Base-by-base conservation (phyloP, 1,284 basidiomycete species). In the Melampsora americana region DNA sequence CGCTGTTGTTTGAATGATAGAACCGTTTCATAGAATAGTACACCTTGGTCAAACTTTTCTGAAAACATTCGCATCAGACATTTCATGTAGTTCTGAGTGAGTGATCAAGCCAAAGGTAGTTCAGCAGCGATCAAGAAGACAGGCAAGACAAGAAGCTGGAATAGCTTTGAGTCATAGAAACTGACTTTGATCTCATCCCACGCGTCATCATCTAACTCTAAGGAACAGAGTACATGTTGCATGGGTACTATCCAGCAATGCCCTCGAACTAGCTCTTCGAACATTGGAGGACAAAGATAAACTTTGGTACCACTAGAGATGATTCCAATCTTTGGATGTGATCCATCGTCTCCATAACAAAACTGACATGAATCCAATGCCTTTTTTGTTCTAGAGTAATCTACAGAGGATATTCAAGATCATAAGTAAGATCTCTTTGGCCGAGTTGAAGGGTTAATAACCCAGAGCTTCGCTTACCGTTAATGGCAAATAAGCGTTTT, bases 201-300 rank as follows among this genome's bases (percentile, higher is more conserved):
- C 50, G 95, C 91, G 81, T 99, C 95, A 79, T 98, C 95, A 80
- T 99, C 96, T 28, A 90, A 91, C 83, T 99, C 96, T 1, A 99
- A 86, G 85, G 90, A 90, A 73, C 89, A 90, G 56, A 99, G 83
- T 82, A 93, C 90, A 83, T 99, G 96, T 79, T 95, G 92, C 61
- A 97, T 91, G 0, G 96, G 96, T 1, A 97, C 93, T 79, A 99
- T 98, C 44, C 93, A 85, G 81, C 93, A 94, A 81, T 99, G 96
- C 0, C 93, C 93, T 0, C 88, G 86, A 0, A 93, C 88, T 7
- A 99, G 86, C 80, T 95, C 92, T 81, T 99, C 94, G 42, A 86
- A 88, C 32, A 89, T 84, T 0, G 95, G 94, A 80, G 94, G 91
- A 4, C 92, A 90, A 11, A 99, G 87, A 82, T 96, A 99, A 1